phyloP scores from a whole-genome alignment of 352 stramenopile species.

The Phytophthora brassicae region DNA sequence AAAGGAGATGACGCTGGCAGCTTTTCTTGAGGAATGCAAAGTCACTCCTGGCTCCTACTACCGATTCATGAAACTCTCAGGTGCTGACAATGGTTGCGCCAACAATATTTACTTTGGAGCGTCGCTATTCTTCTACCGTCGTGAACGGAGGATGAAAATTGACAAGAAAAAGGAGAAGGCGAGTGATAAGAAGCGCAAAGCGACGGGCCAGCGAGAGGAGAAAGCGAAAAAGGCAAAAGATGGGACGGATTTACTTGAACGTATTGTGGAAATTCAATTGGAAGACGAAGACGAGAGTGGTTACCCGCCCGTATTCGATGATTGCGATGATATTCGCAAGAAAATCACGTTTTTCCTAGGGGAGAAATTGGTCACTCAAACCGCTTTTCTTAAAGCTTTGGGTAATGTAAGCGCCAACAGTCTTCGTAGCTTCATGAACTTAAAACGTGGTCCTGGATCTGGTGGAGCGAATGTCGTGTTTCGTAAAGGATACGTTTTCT shows the following conservation, averaged over 20 bases:
- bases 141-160: conserved; percentile 7
- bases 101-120: conserved; percentile 37
- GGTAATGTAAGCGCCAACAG: conserved; percentile 45
- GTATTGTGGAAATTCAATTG: conserved; percentile 39
- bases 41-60: conserved; percentile 45
- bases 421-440: conserved; percentile 42
- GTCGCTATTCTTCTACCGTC: conserved; percentile 40
- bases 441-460: conserved; percentile 40
- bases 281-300: conserved; percentile 21
- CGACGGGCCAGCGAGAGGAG: neutral
- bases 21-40: conserved; percentile 35
- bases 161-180: too few species aligned
- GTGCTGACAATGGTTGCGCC: conserved; percentile 25
- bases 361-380: conserved; percentile 37
- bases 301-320: conserved; percentile 45
- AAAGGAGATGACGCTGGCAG: conserved; percentile 47
- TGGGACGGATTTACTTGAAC: conserved; percentile 28
- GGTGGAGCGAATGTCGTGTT: conserved; percentile 52
- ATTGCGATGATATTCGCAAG: conserved; percentile 52
- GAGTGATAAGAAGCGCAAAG: conserved; percentile 26
- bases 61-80: conserved; percentile 48
- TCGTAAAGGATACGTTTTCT: conserved; percentile 47
- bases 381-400: conserved; percentile 32
- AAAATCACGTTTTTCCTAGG: conserved; percentile 44
- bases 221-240: conserved; percentile 32